phyloP scores from a whole-genome alignment of 805 yeast species.

The Millerago galiae region DNA sequence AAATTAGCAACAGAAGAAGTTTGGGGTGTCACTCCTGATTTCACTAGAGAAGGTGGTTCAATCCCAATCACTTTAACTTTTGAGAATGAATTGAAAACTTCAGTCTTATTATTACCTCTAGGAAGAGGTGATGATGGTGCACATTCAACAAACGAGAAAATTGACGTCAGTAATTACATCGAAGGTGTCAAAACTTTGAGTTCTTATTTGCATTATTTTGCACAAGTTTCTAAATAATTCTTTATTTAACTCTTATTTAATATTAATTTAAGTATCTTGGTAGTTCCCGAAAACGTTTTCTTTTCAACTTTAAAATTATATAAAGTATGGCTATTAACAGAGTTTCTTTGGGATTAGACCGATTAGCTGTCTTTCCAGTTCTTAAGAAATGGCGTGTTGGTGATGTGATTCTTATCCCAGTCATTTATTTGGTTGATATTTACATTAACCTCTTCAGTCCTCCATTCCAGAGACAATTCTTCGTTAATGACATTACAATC shows the following conservation, averaged over 20 bases:
- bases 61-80: conserved; percentile 95
- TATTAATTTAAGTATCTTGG: no score
- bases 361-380: conserved; percentile 16
- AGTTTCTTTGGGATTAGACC: conserved; percentile 20
- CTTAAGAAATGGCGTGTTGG: conserved; percentile 34
- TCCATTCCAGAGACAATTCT: conserved; percentile 79
- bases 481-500: conserved; percentile 65
- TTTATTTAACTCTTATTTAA: background rate
- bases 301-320: background rate
- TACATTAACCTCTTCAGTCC: conserved; percentile 28
- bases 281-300: background rate
- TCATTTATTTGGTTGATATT: conserved; percentile 26
- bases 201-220: conserved; percentile 88
- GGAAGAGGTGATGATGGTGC: conserved; percentile 99
- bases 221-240: conserved; percentile 20
- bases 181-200: conserved; percentile 91
- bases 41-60: conserved; percentile 98
- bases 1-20: conserved; percentile 89
- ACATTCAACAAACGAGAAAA: conserved; percentile 93
- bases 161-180: conserved; percentile 81
- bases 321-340: conserved; percentile 22
- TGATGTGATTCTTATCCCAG: conserved; percentile 28
- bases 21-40: conserved; percentile 92
- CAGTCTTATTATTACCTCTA: conserved; percentile 88
- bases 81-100: conserved; percentile 79